A percentile compares a stretch with the other conserved stretches of the same genome.
Evolutionary conservation across 2,329 filamentous ascomycete species (phyloP).

Genomic region (Botryotinia globosa): DNA sequence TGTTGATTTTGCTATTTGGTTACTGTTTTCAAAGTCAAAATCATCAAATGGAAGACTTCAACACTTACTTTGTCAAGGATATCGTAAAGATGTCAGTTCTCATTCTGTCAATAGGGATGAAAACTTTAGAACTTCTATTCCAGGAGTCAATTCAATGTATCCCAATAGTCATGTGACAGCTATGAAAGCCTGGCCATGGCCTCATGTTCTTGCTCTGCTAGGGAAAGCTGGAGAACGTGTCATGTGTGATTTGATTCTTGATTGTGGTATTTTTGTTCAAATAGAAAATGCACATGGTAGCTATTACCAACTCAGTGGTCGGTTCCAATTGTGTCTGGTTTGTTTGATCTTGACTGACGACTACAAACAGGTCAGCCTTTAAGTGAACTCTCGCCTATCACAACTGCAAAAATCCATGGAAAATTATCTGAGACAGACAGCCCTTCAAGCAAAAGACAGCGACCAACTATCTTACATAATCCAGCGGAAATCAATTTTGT

Average conservation of each 20-base stretch:
- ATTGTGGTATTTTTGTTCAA: constrained; percentile 71
- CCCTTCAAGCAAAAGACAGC: background rate
- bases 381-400: constrained; percentile 32
- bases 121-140: constrained; percentile 50
- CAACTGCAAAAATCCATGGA: background rate
- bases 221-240: constrained; percentile 73
- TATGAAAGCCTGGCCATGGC: constrained; percentile 73
- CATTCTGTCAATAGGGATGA: constrained; percentile 28
- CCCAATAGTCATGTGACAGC: constrained; percentile 68
- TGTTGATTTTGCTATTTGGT: constrained; percentile 74
- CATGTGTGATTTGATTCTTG: constrained; percentile 73
- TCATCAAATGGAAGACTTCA: constrained; percentile 52
- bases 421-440: background rate
- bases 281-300: constrained; percentile 61
- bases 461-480: constrained; percentile 40
- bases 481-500: constrained; percentile 65
- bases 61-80: constrained; percentile 84
- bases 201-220: constrained; percentile 67
- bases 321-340: constrained; percentile 30
- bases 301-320: constrained; percentile 77
- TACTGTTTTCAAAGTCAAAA: constrained; percentile 63
- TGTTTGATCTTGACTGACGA: constrained; percentile 22
- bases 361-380: constrained; percentile 32
- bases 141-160: constrained; percentile 61
- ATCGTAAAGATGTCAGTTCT: constrained; percentile 48